Evolutionary conservation across 2,329 filamentous ascomycete genomes (phyloP), one percentile per base, ranked within the genome.

Genomic region (Phialophora chinensis): DNA sequence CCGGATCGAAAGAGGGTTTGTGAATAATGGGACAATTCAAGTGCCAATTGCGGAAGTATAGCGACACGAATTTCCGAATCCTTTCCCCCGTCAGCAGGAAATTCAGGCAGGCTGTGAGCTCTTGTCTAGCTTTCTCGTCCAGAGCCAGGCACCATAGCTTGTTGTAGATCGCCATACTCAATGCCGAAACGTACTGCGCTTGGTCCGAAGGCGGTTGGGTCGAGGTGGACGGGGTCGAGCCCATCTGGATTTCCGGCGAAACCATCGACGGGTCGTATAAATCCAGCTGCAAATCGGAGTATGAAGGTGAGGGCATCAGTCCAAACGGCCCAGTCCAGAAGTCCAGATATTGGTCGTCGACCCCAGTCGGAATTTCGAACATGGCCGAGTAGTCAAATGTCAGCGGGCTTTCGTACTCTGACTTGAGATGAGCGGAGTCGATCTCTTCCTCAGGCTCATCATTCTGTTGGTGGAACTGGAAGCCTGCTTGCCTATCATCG

Each of bases 31-130:
- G 72, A 62, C 78, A 80, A 62, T 80, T 81, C 2, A 77, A 77
- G 38, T 83, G 80, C 77, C 81, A 83, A 64, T 77, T 78, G 44
- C 77, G 77, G 63, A 82, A 82, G 62, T 81, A 83, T 2, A 81
- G 72, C 1, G 73, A 71, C 3, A 80, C 71, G 62, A 79, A 81
- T 65, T 78, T 81, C 14, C 75, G 75, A 35, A 82, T 80, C 29
- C 77, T 77, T 0, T 75, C 74, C 0, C 79, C 78, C 0, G 77
- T 80, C 35, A 82, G 73, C 10, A 82, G 68, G 53, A 76, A 80
- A 31, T 77, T 77, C 3, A 81, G 71, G 44, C 77, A 76, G 10
- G 75, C 71, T 4, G 77, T 77, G 14, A 82, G 72, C 56, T 80
- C 78, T 27, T 78, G 75, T 33, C 81, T 78, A 3, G 76, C 70